Conservation (phyloP, 2,329 filamentous ascomycete genomes). For the Whalleya microplaca region DNA sequence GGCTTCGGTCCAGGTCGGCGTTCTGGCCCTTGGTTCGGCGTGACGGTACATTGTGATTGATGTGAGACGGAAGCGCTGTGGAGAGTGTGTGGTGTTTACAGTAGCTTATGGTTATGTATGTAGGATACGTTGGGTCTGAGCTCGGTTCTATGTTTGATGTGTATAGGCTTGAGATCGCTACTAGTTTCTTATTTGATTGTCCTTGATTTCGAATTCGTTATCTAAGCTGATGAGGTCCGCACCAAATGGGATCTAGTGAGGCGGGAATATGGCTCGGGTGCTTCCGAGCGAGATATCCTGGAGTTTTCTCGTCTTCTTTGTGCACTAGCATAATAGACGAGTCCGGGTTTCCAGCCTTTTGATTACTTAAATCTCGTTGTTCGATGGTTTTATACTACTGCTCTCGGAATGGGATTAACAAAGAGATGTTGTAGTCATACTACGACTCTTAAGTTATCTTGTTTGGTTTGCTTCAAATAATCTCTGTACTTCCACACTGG, state of each 20-base stretch:
- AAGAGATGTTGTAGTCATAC: neutral
- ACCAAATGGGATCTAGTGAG: neutral
- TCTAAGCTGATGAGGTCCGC: neutral
- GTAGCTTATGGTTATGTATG: neutral
- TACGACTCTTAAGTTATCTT: neutral
- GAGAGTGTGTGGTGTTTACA: neutral
- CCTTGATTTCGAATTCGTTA: neutral
- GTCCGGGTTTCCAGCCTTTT: neutral
- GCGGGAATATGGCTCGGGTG: neutral
- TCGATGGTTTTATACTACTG: neutral
- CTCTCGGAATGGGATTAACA: neutral
- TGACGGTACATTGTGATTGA: neutral
- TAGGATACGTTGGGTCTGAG: too few relatives aligned
- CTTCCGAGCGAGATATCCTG: neutral
- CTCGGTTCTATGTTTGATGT: too few relatives aligned
- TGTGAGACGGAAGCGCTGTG: neutral
- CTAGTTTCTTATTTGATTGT: neutral
- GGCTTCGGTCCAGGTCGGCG: conserved; percentile 2
- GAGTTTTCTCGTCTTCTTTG: neutral
- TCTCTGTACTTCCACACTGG: neutral
- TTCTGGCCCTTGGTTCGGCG: neutral
- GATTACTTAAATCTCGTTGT: neutral
- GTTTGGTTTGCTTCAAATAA: neutral
- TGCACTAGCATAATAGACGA: neutral
- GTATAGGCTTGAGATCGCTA: neutral